Evolutionary conservation across 2,329 filamentous ascomycete species (phyloP).

Genomic region (Cladosporium sp.): DNA sequence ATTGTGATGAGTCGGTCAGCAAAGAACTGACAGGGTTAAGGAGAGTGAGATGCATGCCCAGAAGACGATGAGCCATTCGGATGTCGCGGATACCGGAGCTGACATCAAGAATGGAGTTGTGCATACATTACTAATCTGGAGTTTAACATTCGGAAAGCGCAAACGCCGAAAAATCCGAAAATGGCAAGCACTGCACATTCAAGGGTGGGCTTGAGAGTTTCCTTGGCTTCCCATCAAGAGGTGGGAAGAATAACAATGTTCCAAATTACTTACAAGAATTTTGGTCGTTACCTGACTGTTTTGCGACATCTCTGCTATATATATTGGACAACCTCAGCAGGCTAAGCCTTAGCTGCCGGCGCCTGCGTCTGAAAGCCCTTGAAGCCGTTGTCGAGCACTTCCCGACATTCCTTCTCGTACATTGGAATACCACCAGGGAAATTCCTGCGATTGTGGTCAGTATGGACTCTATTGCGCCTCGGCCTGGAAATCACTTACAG

Average conservation of each 20-base stretch:
- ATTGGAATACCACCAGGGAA: constrained; percentile 40
- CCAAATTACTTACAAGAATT: not conserved
- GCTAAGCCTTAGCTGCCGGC: constrained; percentile 9
- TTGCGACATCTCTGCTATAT: not conserved
- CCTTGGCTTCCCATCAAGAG: not conserved
- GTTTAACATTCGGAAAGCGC: constrained; percentile 2
- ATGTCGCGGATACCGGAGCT: constrained; percentile 1
- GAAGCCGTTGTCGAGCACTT: constrained; percentile 36
- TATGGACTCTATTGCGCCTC: not conserved
- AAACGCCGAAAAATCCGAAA: not conserved
- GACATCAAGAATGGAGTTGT: constrained; percentile 8
- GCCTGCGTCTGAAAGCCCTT: constrained; percentile 27
- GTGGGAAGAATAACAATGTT: not conserved
- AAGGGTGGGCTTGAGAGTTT: not conserved
- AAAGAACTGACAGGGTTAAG: not conserved
- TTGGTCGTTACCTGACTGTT: not conserved
- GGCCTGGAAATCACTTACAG: not conserved
- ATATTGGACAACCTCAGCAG: not conserved
- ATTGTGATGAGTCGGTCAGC: not conserved
- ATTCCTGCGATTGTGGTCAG: constrained; percentile 25
- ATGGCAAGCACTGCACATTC: not conserved
- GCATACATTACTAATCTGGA: constrained; percentile 10
- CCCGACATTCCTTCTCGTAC: constrained; percentile 42
- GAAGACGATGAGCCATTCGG: not conserved
- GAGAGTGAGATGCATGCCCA: not conserved